Evolutionary conservation across 1,139 yeast genomes (phyloP).

Genomic region (Yamadazyma epiphylla): DNA sequence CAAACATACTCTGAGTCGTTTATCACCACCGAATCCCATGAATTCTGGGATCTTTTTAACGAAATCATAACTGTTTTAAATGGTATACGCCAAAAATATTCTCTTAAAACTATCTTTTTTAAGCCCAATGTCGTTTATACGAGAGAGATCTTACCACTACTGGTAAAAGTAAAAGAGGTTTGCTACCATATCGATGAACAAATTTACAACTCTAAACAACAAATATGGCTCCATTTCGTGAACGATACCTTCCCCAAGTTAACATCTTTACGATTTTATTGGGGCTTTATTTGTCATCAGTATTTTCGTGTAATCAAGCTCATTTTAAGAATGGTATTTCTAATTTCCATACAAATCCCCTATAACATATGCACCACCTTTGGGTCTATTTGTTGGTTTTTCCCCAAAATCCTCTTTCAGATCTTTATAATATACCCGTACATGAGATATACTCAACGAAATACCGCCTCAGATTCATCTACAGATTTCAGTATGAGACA

Average conservation of each 20-base stretch:
- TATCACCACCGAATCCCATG: too few species aligned
- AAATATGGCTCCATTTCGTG: conserved; percentile 1
- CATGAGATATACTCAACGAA: neutral
- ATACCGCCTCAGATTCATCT: conserved; percentile 1
- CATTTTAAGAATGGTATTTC: neutral
- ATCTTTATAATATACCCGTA: conserved; percentile 3
- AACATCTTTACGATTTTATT: neutral
- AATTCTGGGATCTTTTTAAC: too few species aligned
- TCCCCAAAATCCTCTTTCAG: conserved; percentile 3
- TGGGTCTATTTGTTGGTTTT: conserved; percentile 1
- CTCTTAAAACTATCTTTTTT: neutral
- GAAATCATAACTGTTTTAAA: too few species aligned
- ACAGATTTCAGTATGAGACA: conserved; percentile 2
- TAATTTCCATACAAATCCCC: conserved; percentile 2
- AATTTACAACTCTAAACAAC: neutral
- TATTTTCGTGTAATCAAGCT: neutral
- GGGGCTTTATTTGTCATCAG: neutral
- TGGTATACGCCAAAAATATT: neutral
- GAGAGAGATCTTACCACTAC: neutral
- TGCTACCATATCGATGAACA: conserved; percentile 1
- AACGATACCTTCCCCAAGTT: conserved; percentile 3
- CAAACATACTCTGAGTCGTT: too few species aligned
- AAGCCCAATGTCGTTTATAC: neutral
- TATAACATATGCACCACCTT: neutral
- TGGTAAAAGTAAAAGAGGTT: conserved; percentile 3